Evolutionary conservation across 208 protist species (phyloP).

Genomic region (Acanthamoeba lenticulata): DNA sequence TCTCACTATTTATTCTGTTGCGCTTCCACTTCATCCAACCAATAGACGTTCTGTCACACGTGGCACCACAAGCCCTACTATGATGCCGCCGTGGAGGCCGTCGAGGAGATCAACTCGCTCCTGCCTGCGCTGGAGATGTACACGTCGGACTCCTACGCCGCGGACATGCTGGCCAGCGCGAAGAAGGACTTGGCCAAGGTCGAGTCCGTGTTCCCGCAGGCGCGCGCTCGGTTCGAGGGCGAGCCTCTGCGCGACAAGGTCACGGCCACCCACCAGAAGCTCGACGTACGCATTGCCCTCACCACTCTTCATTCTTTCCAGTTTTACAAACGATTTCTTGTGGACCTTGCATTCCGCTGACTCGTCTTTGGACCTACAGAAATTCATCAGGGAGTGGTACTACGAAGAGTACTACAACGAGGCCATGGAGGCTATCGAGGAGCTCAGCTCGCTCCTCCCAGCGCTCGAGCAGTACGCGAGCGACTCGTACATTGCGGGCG

Average conservation of each 20-base stretch:
- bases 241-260: slow-evolving; percentile 36
- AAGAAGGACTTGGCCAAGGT: background rate
- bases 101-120: slow-evolving; percentile 14
- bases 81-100: slow-evolving; percentile 33
- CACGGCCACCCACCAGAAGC: background rate
- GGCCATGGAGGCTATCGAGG: slow-evolving; percentile 23
- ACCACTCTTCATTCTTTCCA: background rate
- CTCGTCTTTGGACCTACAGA: background rate
- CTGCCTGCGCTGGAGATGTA: slow-evolving; percentile 45
- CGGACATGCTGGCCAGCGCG: background rate
- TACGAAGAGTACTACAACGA: slow-evolving; percentile 19
- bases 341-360: background rate
- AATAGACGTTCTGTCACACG: background rate
- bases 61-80: slow-evolving; percentile 59
- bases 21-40: too few relatives aligned
- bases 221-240: slow-evolving; percentile 24
- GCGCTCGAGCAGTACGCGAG: background rate
- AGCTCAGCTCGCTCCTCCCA: background rate
- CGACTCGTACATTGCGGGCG: background rate
- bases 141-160: background rate
- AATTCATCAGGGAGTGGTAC: slow-evolving; percentile 17
- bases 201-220: background rate
- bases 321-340: background rate
- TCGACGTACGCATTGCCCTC: slow-evolving; percentile 13
- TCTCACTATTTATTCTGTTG: too few relatives aligned